A percentile compares a stretch with the other conserved stretches of the same genome.
These are phyloP conservation scores for Phlebopus sp. DNA, from an alignment of 1,284 basidiomycete genomes.

Conservation along the genomic window DNA sequence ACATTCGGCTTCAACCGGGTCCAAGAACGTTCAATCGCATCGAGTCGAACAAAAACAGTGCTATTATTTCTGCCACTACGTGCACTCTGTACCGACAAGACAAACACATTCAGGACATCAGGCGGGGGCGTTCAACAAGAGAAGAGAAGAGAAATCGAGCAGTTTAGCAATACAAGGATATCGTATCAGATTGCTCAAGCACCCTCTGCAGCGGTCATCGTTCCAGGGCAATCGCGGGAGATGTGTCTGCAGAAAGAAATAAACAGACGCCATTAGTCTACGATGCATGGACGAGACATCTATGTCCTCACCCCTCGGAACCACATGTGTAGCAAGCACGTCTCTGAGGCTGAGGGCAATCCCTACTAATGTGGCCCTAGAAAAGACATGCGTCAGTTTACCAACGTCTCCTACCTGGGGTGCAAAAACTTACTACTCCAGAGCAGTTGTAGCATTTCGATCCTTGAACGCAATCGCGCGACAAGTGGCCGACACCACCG, in stretches of 20 bases:
- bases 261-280: background rate
- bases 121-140: background rate
- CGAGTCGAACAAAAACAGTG: background rate
- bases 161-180: constrained; percentile 33
- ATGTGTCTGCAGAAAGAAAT: constrained; percentile 58
- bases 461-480: constrained; percentile 82
- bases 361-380: constrained; percentile 80
- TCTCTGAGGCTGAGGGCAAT: constrained; percentile 81
- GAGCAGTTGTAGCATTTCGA: constrained; percentile 91
- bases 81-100: background rate
- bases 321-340: constrained; percentile 87
- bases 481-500: constrained; percentile 86
- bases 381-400: background rate
- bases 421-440: constrained; percentile 50
- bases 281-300: background rate
- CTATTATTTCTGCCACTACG: background rate
- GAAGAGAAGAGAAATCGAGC: constrained; percentile 10
- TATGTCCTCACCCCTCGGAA: constrained; percentile 58
- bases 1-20: constrained; percentile 26
- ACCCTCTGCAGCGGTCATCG: constrained; percentile 29
- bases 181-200: constrained; percentile 22
- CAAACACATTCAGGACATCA: no score
- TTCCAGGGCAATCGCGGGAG: constrained; percentile 81
- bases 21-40: background rate
- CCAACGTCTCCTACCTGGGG: background rate